Base-by-base conservation (phyloP, 371 early-diverging fungal species). In the Smittium culicis region DNA sequence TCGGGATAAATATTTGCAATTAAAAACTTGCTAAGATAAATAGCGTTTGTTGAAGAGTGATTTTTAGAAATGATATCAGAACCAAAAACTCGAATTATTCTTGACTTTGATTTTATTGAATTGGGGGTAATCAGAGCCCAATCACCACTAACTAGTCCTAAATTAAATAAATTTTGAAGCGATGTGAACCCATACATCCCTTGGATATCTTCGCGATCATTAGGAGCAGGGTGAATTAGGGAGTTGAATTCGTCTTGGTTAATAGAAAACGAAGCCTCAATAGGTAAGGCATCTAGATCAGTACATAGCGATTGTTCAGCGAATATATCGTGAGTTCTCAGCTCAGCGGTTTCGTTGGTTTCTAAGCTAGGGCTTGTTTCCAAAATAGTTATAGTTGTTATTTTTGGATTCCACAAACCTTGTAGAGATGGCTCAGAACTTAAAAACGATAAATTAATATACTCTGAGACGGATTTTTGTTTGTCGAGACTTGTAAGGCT, bases 121-220 rank as follows among this genome's bases (percentile, higher is more conserved):
- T 14, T 35, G 2, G 67, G 55, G 3, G 64, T 57, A 30, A 79
- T 59, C n/a, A 70, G 56, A n/a, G 71, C 82, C 90, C 90, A 89
- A 68, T 86, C 85, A 3, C 90, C 90, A 67, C 90, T 89, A 35
- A 86, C 83, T 11, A 87, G 82, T 30, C 85, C 83, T 31, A 83
- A 79, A 25, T 73, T 79, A 1, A 86, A 84, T 33, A 89, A 71
- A 61, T 81, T 79, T 17, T 78, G 74, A 1, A 89, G 59, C 31
- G 73, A 69, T 67, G 73, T 73, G 54, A 69, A 76, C 8, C 70
- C 77, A 34, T 70, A 71, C 28, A 70, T 71, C 5, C 61, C 71
- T 2, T 34, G 17, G 30, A 77, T 76, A 31, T 76, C 77, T 30
- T 71, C 62, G 2, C 65, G 35, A 16, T 62, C 5, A 34, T 35